phyloP scores from a whole-genome alignment of 768 basidiomycete genomes.

The Mrakia frigida region DNA sequence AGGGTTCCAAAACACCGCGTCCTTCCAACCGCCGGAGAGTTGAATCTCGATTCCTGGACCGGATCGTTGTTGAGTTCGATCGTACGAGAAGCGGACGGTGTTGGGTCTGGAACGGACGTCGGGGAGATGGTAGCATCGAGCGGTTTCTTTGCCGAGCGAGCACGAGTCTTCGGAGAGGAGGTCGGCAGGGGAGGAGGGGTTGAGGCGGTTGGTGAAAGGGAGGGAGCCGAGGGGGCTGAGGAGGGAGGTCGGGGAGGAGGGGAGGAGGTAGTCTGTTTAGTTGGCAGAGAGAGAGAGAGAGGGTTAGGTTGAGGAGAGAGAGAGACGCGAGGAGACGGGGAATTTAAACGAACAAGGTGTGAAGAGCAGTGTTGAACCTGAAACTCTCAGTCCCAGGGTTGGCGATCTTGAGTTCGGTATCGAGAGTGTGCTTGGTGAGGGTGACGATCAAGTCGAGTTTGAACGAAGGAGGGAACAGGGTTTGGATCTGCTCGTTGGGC shows the following conservation, averaged over 20 bases:
- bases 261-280: slow-evolving; percentile 24
- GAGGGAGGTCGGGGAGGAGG: background rate
- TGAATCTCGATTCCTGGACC: background rate
- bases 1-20: slow-evolving; percentile 16
- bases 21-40: background rate
- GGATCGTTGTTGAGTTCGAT: background rate
- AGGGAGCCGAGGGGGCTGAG: background rate
- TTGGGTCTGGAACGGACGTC: background rate
- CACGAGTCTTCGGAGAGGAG: background rate
- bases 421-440: background rate
- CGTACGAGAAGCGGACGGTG: background rate
- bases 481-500: background rate
- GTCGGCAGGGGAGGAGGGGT: slow-evolving; percentile 13
- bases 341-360: slow-evolving; percentile 13
- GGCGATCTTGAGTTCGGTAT: slow-evolving; percentile 6
- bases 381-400: slow-evolving; percentile 1
- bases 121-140: slow-evolving; percentile 21
- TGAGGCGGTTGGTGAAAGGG: slow-evolving; percentile 12
- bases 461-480: slow-evolving; percentile 11
- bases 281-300: background rate
- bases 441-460: slow-evolving; percentile 8
- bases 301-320: background rate
- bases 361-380: slow-evolving; percentile 18
- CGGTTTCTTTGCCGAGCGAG: background rate
- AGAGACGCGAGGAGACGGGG: background rate